Evolutionary conservation across 805 yeast species (phyloP).

Genomic region (Nakazawaea holstii): DNA sequence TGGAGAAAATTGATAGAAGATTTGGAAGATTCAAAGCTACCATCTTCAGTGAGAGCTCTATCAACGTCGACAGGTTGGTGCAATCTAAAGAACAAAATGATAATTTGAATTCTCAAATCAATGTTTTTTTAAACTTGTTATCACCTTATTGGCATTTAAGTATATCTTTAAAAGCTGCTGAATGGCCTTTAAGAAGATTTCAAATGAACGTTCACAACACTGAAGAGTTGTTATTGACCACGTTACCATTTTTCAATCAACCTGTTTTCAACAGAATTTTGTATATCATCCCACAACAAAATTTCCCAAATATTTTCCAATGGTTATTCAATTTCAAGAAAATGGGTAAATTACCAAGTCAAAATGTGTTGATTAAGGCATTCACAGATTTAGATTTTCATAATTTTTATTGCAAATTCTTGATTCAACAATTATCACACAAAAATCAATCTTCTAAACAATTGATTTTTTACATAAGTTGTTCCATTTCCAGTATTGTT

Average conservation of each 20-base stretch:
- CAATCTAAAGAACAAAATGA: conserved; percentile 73
- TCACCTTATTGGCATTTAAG: conserved; percentile 73
- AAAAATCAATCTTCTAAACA: conserved; percentile 61
- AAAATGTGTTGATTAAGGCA: conserved; percentile 62
- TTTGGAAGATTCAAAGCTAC: conserved; percentile 66
- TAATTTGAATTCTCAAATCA: conserved; percentile 70
- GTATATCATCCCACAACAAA: conserved; percentile 55
- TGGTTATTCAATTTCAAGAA: conserved; percentile 70
- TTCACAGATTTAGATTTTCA: conserved; percentile 67
- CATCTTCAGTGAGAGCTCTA: conserved; percentile 77
- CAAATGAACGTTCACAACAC: conserved; percentile 77
- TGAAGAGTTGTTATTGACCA: conserved; percentile 64
- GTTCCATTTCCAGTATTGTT: conserved; percentile 63
- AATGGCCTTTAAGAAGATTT: conserved; percentile 93
- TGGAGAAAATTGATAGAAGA: conserved; percentile 67
- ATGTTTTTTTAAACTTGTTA: conserved; percentile 64
- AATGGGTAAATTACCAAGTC: conserved; percentile 57
- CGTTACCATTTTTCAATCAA: conserved; percentile 74
- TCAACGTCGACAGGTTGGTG: conserved; percentile 74
- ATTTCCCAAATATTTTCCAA: conserved; percentile 71
- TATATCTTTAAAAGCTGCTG: conserved; percentile 77
- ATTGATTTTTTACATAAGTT: conserved; percentile 73
- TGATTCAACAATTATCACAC: conserved; percentile 43
- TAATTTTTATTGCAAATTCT: conserved; percentile 57
- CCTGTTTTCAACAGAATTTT: conserved; percentile 73